Percentiles rank a stretch among this genome's conserved stretches.
Conservation (phyloP, 2,329 filamentous ascomycete genomes). For the Arthrobotrys conoides region DNA sequence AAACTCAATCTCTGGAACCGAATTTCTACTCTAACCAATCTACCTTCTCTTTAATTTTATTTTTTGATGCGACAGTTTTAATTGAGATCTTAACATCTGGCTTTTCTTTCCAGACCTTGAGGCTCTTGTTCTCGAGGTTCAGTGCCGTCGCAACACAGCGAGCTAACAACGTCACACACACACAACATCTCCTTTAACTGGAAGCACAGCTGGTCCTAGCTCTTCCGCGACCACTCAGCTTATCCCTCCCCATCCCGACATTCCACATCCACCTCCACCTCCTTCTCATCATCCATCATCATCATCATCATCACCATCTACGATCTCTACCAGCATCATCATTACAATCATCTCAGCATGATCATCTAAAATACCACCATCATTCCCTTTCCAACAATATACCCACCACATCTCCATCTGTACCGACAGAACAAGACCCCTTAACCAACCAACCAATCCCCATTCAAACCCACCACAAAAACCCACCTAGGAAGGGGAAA, state of each 20-base stretch:
- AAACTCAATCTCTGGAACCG: slow-evolving; percentile 21
- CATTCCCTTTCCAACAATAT: background rate
- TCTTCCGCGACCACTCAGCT: slow-evolving; percentile 24
- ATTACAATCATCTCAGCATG: slow-evolving; percentile 22
- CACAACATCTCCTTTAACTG: background rate
- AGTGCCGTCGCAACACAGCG: slow-evolving; percentile 31
- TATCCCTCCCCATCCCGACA: background rate
- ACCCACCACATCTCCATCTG: background rate
- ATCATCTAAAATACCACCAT: slow-evolving; percentile 13
- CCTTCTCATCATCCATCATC: background rate
- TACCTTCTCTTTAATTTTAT: background rate
- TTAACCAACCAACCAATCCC: too few relatives aligned
- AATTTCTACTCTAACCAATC: too few relatives aligned
- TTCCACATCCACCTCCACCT: slow-evolving; percentile 1
- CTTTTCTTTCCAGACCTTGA: background rate
- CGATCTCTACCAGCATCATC: slow-evolving; percentile 3
- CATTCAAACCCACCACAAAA: background rate
- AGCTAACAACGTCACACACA: slow-evolving; percentile 36
- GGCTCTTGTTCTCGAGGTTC: background rate
- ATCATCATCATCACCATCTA: background rate
- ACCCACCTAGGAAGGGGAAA: too few relatives aligned
- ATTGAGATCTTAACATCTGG: background rate
- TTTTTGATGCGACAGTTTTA: background rate
- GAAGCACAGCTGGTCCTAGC: slow-evolving; percentile 6
- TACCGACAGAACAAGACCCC: background rate